Evolutionary conservation across 2,329 filamentous ascomycete genomes (phyloP).

Genomic region (Mariannaea elegans): DNA sequence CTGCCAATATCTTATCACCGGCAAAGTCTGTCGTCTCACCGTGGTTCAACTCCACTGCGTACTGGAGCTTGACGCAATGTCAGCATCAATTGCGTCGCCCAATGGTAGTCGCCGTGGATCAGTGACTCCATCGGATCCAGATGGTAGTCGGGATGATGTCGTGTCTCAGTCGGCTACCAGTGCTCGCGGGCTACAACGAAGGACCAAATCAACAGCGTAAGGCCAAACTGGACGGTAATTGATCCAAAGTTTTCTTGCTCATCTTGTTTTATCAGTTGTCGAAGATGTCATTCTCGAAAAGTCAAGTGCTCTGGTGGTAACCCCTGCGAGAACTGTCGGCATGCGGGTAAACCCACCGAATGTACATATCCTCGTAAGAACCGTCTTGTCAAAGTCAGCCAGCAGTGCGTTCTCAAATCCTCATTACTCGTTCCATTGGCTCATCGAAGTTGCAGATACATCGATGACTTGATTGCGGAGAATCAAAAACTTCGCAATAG

Average conservation of each 20-base stretch:
- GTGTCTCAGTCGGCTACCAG: constrained; percentile 25
- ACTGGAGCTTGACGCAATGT: constrained; percentile 7
- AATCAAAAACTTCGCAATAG: constrained; percentile 41
- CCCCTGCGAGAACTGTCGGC: constrained; percentile 45
- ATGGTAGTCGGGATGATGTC: constrained; percentile 29
- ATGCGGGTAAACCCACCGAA: constrained; percentile 42
- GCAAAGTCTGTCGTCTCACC: constrained; percentile 6
- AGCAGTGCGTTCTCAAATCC: constrained; percentile 32
- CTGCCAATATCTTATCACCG: constrained; percentile 2
- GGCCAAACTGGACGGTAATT: too few species aligned
- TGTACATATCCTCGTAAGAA: constrained; percentile 47
- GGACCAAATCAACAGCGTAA: constrained; percentile 40
- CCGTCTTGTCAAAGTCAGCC: constrained; percentile 44
- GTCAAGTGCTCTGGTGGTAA: constrained; percentile 47
- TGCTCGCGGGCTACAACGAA: constrained; percentile 28
- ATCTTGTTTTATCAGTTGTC: constrained; percentile 35
- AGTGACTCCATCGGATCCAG: constrained; percentile 30
- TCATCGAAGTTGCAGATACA: constrained; percentile 38
- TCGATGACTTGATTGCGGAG: constrained; percentile 47
- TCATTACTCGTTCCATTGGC: not conserved
- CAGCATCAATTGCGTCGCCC: constrained; percentile 27
- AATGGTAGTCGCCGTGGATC: constrained; percentile 22
- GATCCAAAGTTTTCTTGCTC: not conserved
- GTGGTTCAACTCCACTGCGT: not conserved
- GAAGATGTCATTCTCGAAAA: constrained; percentile 45